Conservation (phyloP, 257 asterid genomes). For the Solanum habrochaites region DNA sequence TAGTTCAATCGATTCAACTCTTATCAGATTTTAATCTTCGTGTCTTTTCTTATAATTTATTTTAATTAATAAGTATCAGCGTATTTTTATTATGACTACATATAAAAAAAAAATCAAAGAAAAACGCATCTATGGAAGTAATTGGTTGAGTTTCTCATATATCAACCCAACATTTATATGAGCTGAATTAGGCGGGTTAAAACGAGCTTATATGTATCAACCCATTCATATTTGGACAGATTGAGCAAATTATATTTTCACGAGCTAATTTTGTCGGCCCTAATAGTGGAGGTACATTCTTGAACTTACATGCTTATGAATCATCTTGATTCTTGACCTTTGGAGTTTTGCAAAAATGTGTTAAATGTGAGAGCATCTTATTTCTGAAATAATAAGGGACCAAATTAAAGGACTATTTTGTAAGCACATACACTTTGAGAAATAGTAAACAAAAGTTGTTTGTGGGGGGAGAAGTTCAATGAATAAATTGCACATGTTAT, state of each 20-base stretch:
- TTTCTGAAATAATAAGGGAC: background rate
- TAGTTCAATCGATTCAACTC: background rate
- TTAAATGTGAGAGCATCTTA: background rate
- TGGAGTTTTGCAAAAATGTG: background rate
- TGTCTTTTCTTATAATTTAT: background rate
- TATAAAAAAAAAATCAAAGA: background rate
- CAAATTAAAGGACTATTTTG: background rate
- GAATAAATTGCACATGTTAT: constrained; percentile 2
- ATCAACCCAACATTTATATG: background rate
- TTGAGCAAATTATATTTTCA: background rate
- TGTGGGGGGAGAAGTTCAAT: background rate
- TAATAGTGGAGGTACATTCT: background rate
- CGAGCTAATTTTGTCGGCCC: background rate
- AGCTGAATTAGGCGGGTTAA: background rate
- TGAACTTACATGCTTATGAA: background rate
- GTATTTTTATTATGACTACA: background rate
- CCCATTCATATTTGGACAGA: background rate
- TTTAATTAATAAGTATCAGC: background rate
- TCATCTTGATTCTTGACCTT: background rate
- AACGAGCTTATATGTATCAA: background rate
- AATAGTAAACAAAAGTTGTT: background rate
- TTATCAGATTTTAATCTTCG: background rate
- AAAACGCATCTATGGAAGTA: background rate
- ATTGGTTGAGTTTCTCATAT: background rate
- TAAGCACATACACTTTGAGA: background rate